phyloP scores from a whole-genome alignment of 139 green algal genomes.

The Coelastrella sp. region DNA sequence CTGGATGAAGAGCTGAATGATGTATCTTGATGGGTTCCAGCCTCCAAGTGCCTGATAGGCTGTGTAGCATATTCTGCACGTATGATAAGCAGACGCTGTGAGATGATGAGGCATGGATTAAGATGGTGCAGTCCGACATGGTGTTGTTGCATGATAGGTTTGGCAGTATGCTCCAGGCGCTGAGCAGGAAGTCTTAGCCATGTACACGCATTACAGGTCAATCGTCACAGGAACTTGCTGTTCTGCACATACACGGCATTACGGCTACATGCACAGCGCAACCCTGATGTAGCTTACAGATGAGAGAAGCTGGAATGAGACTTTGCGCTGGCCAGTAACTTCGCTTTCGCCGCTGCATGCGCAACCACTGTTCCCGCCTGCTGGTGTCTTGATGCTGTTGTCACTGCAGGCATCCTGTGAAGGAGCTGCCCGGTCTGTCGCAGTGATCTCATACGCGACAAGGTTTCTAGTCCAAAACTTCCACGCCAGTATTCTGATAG shows the following conservation, averaged over 20 bases:
- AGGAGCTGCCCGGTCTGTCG: no score
- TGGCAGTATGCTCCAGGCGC: no score
- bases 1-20: background rate
- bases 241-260: background rate
- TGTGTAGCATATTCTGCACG: slow-evolving; percentile 44
- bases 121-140: no score
- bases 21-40: slow-evolving; percentile 24
- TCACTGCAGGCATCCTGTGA: background rate
- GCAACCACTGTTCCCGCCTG: background rate
- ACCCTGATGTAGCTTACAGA: background rate
- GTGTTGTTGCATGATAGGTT: background rate
- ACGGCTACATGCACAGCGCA: no score
- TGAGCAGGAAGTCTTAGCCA: no score
- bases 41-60: slow-evolving; percentile 26
- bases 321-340: background rate
- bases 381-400: background rate
- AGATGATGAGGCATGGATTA: no score
- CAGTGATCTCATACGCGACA: slow-evolving; percentile 4
- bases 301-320: slow-evolving; percentile 3
- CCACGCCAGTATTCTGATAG: slow-evolving; percentile 35
- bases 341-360: background rate
- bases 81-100: background rate
- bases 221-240: no score
- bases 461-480: slow-evolving; percentile 25
- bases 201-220: no score